These are phyloP conservation scores for Eucalyptus decipiens DNA, from an alignment of 345 rosid species.

Conservation along the genomic window DNA sequence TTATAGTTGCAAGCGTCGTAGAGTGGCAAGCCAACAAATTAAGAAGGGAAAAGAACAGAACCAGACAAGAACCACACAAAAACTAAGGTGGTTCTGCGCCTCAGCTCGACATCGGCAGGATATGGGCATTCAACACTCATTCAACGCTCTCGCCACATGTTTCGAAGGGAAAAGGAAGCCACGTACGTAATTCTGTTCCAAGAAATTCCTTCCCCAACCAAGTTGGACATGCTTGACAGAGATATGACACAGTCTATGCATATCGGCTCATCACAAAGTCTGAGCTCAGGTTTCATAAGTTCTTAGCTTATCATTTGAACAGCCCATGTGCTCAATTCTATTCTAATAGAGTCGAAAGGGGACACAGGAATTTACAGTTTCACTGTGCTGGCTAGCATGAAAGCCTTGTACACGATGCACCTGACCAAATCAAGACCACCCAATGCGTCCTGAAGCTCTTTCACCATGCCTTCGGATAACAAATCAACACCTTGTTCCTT, in stretches of 20 bases:
- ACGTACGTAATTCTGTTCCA: too few species aligned
- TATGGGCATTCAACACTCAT: neutral
- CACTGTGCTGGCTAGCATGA: constrained; percentile 50
- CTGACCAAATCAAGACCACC: constrained; percentile 28
- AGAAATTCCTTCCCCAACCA: too few species aligned
- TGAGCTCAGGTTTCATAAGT: neutral
- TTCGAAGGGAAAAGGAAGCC: neutral
- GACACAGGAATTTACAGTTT: neutral
- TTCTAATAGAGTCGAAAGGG: neutral
- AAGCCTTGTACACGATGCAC: constrained; percentile 24
- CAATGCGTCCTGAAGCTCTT: constrained; percentile 16
- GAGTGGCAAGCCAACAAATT: neutral
- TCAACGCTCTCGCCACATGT: neutral
- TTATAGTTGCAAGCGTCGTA: neutral
- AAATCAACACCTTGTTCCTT: constrained; percentile 48
- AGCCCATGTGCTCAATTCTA: neutral
- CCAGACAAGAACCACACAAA: neutral
- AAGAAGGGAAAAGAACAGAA: neutral
- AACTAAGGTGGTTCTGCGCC: neutral
- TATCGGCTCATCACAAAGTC: neutral
- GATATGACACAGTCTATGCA: neutral
- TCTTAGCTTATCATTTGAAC: neutral
- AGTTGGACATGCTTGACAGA: neutral
- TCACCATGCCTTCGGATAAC: constrained; percentile 21
- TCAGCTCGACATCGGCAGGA: neutral